phyloP scores from a whole-genome alignment of 129 eudicot genomes.

The Artemisia tridentata region DNA sequence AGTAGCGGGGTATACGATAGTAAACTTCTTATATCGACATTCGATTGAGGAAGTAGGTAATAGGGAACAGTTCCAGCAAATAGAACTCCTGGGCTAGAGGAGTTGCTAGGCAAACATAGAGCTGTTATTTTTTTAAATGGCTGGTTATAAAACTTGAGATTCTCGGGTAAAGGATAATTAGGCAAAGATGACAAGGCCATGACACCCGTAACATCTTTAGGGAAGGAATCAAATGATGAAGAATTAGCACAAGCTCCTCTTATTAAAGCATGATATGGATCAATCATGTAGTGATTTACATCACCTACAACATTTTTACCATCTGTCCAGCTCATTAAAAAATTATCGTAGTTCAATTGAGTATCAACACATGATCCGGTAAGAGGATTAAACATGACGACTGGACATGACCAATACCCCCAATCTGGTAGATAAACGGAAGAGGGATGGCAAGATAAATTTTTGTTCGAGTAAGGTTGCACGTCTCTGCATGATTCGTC shows the following conservation, averaged over 20 bases:
- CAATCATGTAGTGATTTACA: neutral
- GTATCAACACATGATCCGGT: constrained; percentile 26
- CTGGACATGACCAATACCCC: constrained; percentile 19
- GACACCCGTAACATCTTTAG: constrained; percentile 10
- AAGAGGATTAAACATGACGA: constrained; percentile 30
- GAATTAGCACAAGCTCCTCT: constrained; percentile 6
- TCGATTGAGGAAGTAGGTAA: constrained; percentile 16
- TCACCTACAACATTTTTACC: constrained; percentile 1
- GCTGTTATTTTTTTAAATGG: constrained; percentile 21
- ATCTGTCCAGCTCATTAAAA: neutral
- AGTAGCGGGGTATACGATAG: constrained; percentile 25
- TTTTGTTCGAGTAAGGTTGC: no score
- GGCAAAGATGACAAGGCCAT: constrained; percentile 7
- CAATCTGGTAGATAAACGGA: no score
- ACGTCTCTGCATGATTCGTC: no score
- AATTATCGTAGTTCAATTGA: constrained; percentile 14
- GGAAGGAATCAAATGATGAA: constrained; percentile 12
- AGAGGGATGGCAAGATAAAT: no score
- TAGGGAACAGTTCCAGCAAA: constrained; percentile 12
- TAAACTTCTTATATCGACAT: constrained; percentile 18
- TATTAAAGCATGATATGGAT: no score
- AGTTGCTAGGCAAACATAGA: constrained; percentile 35
- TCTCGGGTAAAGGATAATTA: neutral
- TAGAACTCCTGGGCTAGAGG: constrained; percentile 1
- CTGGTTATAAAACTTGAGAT: neutral